phyloP scores from a whole-genome alignment of 441 rosid species.

The Aquilaria agallochum region DNA sequence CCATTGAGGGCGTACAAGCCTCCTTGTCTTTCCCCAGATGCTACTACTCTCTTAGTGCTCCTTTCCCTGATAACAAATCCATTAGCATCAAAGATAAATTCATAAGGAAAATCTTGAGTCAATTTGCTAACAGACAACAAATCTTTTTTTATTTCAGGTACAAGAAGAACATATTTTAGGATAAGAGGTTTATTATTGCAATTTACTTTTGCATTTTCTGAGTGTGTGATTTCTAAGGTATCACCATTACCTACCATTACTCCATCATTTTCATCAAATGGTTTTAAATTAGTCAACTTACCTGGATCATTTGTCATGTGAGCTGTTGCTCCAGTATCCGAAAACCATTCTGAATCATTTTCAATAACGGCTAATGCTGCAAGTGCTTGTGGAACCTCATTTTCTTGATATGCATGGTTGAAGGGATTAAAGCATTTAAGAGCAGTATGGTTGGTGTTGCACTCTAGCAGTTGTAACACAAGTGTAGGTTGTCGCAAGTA shows the following conservation, averaged over 20 bases:
- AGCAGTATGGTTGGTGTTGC: background rate
- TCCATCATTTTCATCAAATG: background rate
- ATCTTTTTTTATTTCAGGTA: background rate
- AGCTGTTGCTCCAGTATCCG: background rate
- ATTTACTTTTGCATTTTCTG: background rate
- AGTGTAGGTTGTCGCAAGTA: too few species aligned
- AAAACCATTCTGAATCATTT: background rate
- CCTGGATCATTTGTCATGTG: background rate
- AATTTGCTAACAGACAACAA: background rate
- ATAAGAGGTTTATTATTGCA: background rate
- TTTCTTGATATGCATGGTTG: background rate
- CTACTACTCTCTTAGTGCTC: background rate
- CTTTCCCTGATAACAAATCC: background rate
- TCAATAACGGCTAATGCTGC: background rate
- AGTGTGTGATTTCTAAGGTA: background rate
- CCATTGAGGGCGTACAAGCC: too few species aligned
- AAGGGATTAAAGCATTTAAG: background rate
- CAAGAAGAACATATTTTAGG: background rate
- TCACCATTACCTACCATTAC: constrained; percentile 1
- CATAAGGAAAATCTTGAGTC: background rate
- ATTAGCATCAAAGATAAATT: background rate
- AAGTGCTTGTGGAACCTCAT: constrained; percentile 2
- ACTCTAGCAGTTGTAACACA: too few species aligned
- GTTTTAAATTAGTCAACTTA: background rate
- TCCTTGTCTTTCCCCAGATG: background rate